Evolutionary conservation across 1,139 yeast species (phyloP), one percentile per base, ranked within the genome.

Genomic region (Geotrichum restrictum): DNA sequence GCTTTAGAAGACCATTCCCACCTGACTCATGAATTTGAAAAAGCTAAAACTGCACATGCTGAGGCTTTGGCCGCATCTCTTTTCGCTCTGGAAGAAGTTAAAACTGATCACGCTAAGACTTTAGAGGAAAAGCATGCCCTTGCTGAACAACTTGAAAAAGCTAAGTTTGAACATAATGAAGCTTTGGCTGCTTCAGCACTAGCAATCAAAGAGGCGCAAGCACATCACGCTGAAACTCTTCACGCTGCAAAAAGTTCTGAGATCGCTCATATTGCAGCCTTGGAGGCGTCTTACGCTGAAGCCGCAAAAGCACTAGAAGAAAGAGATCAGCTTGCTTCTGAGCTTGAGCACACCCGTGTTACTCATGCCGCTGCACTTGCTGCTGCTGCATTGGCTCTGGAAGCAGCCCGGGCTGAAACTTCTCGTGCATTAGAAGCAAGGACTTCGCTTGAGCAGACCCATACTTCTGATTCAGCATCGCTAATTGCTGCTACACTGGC

Each of bases 301-400:
- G 18, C 21, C 1, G 24, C 48, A 14, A 22, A 45, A 11, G 29
- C 24, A 16, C 43, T 49, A 7, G 50, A 49, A 6, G 56, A 54
- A 11, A 41, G 55, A 31, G 57, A 59, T 14, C 51, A 49, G 1
- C 45, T 60, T 18, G 54, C 57, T 8, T 46, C 54, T 40, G 49
- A 51, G 11, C 47, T 40, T 45, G 37, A 36, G 19, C 27, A 46
- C 16, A 37, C 31, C 8, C 16, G 18, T 4, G 10, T 43, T 18
- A 46, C 43, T 6, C 56, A 52, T 13, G 45, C 49, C 43, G 32
- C 45, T 21, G 24, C 55, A 43, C 14, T 53, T 22, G 42, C 46
- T 19, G 38, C 45, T 32, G 40, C 29, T 24, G 34, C 48, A 14
- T 21, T 40, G 18, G 44, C 44, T 10, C 44, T 40, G 2, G 33